These are phyloP conservation scores for Shiraia sp. DNA, from an alignment of 2,329 filamentous ascomycete species.

Conservation along the genomic window DNA sequence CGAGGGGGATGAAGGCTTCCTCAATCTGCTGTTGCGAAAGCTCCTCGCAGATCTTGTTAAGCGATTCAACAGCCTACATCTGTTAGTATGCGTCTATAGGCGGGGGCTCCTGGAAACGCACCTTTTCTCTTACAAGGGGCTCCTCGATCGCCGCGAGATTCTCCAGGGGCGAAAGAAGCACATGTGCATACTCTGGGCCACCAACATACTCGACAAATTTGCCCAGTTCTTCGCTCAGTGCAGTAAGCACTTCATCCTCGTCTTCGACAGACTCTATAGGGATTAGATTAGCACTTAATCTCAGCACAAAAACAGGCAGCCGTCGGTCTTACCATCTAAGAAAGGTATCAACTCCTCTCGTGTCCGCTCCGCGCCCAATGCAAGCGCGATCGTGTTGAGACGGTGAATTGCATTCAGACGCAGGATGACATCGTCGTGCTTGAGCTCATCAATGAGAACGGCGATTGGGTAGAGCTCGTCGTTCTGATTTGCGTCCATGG, in stretches of 20 bases:
- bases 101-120: slow-evolving; percentile 43
- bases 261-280: slow-evolving; percentile 92
- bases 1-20: slow-evolving; percentile 95
- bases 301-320: neutral
- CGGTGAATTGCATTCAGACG: slow-evolving; percentile 98
- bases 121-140: slow-evolving; percentile 96
- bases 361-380: slow-evolving; percentile 92
- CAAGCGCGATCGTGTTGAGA: slow-evolving; percentile 96
- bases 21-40: slow-evolving; percentile 91
- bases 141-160: slow-evolving; percentile 98
- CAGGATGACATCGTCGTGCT: slow-evolving; percentile 98
- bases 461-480: slow-evolving; percentile 99
- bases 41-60: slow-evolving; percentile 98
- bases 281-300: slow-evolving; percentile 36
- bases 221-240: slow-evolving; percentile 94
- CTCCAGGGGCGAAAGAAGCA: slow-evolving; percentile 94
- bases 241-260: slow-evolving; percentile 96
- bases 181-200: slow-evolving; percentile 89
- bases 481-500: slow-evolving; percentile 90
- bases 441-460: slow-evolving; percentile 98
- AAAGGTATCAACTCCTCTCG: slow-evolving; percentile 99
- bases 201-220: slow-evolving; percentile 98
- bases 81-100: slow-evolving; percentile 31
- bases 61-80: slow-evolving; percentile 87
- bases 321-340: slow-evolving; percentile 79